Base-by-base conservation (phyloP, 2,329 filamentous ascomycete genomes). In the Gyromitra esculenta region DNA sequence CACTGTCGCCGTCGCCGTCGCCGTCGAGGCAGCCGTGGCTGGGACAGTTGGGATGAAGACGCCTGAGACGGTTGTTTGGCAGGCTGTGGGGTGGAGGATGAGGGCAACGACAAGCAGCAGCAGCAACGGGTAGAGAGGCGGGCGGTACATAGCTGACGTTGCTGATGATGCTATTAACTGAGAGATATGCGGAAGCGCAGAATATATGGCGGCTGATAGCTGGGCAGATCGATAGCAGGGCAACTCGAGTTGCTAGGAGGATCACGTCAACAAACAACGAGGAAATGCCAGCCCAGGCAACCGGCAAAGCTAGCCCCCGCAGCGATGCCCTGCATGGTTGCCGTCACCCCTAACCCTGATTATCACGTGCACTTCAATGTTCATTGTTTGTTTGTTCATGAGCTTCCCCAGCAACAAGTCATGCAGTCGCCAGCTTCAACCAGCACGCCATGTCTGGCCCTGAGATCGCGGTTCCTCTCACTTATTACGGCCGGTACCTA, bases 401-500 rank as follows among this genome's bases (percentile, higher is more conserved):
- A 25, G 5, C 48, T 52, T 52, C n/a, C 2, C 25, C 48, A 21
- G 18, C 9, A 52, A 11, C 50, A 9, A 7, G 18, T n/a, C 59
- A 43, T 48, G 50, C 21, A 41, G 21, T 21, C 52, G 1, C 6
- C 64, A 52, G 45, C 18, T 45, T 25, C 67, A 31, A 71, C 48
- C 18, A 52, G 9, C 43, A n/a, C 63, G 18, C 35, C 31, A 69
- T 71, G 72, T 31, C 65, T 67, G 18, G 48, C 52, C 69, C 73
- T 80, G 83, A 77, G 79, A 78, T 52, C n/a, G 35, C 73, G 9
- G 13, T 37, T 43, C 25, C 48, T n/a, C 75, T 31, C 31, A 78
- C 73, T 6, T 79, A 71, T 79, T 91, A 91, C 80, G 89, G 88
- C 7, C 86, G 87, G 74, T 90, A 90, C 82, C 90, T 89, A 82